These are phyloP conservation scores for Pulveroboletus sp. DNA, from an alignment of 768 basidiomycete genomes.

Conservation along the genomic window DNA sequence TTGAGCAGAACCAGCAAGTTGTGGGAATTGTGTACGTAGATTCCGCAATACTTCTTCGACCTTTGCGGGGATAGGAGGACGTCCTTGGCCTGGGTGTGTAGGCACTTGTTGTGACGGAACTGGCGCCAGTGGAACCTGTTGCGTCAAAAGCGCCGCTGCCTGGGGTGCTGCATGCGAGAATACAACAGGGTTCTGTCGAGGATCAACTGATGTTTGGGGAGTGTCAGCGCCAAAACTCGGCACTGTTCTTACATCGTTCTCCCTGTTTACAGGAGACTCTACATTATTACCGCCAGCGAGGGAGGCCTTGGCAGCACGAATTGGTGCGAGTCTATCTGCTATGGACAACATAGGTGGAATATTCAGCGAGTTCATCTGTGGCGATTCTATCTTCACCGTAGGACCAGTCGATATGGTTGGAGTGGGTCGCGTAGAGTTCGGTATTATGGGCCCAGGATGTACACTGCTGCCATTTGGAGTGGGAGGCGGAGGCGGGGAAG, in stretches of 20 bases:
- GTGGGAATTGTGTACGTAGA: constrained; percentile 16
- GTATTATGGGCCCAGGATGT: not conserved
- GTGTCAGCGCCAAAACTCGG: not conserved
- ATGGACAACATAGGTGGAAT: constrained; percentile 5
- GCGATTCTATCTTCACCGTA: constrained; percentile 18
- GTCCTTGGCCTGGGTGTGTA: constrained; percentile 3
- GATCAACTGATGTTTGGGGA: not conserved
- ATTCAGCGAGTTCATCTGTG: constrained; percentile 6
- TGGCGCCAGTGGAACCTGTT: not conserved
- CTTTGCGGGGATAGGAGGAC: not conserved
- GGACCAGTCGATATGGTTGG: constrained; percentile 12
- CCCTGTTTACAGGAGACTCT: constrained; percentile 10
- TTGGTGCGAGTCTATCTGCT: constrained; percentile 30
- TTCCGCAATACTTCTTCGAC: constrained; percentile 15
- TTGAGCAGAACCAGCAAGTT: constrained; percentile 4
- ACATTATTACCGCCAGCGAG: constrained; percentile 9
- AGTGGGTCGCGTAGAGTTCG: not conserved
- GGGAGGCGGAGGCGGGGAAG: not conserved
- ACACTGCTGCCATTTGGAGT: not conserved
- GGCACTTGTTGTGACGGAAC: not conserved
- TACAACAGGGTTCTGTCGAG: not conserved
- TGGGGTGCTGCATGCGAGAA: not conserved
- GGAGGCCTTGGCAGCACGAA: constrained; percentile 31
- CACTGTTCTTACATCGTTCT: not conserved
- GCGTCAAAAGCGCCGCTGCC: not conserved